Base-by-base conservation (phyloP, 2,329 filamentous ascomycete species). In the Rachicladosporium sp. region DNA sequence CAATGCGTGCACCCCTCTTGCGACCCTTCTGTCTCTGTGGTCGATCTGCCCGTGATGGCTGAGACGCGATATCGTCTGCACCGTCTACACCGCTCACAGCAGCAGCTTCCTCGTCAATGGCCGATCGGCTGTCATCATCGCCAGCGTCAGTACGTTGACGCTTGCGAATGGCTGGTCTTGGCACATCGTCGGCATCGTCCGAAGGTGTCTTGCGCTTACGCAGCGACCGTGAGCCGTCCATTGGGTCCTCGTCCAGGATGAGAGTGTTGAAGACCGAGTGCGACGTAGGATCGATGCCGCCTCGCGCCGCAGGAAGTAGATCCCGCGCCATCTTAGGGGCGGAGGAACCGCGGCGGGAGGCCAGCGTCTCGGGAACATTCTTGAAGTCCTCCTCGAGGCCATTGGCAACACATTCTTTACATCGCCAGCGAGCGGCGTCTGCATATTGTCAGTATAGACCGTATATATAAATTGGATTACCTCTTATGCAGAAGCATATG, bases 181-280 rank as follows among this genome's bases (percentile, higher is more conserved):
- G 50, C 10, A 65, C 38, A 19, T 57, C 53, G 10, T 59, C 61
- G 10, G 66, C 65, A 48, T 81, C 70, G 46, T 84, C 68, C 42
- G 76, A 73, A 3, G 82, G 81, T 1, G 84, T 86, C 11, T 84
- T 80, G 60, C 89, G 93, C 39, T 88, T 77, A 44, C 88, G 74
- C 43, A 93, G 65, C 27, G 82, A 74, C 38, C 86, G 79, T 6
- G 84, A 79, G 34, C 80, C 82, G 59, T 89, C 82, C 65, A 81
- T 69, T 6, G 80, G 71, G 52, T 86, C 81, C 45, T 82, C 80
- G 38, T 82, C 75, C 39, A 82, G 68, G 30, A 82, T 78, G 8
- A 82, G 65, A 41, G 78, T 78, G 48, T 82, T 82, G 59, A 87
- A 87, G 21, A 86, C 76, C 0, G 83, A 87, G 59, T 85, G 81